Base-by-base conservation (phyloP, 805 yeast genomes). In the Yamadazyma sp. region DNA sequence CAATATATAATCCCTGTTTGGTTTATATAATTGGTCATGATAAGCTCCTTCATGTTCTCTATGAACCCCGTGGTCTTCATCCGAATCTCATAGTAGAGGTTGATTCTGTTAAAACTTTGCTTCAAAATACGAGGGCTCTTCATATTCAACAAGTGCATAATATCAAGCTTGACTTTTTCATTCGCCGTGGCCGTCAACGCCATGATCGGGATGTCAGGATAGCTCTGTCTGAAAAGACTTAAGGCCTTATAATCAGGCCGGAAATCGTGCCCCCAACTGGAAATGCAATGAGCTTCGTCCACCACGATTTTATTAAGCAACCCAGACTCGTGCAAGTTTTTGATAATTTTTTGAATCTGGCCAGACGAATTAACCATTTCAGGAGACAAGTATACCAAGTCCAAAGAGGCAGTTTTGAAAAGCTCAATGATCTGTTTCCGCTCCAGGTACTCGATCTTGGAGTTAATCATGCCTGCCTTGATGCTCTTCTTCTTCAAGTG, bases 241-340 rank as follows among this genome's bases (percentile, higher is more conserved):
- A 93, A 69, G 8, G 82, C 84, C 51, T 89, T 86, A 64, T 93
- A 93, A 59, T 93, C 98, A 0, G 98, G 97, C 36, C 99, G 72
- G 59, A 93, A 93, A 60, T 93, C 99, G 61, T 93, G 99, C 14
- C 99, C 99, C 99, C 99, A 93, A 8, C 95, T 84, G 36, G 96
- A 87, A 30, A 93, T 95, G 72, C 99, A 93, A 63, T 93, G 99
- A 0, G 99, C 99, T 56, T 88, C 99, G 63, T 93, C 99, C 30
- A 93, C 88, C 8, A 93, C 96, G 25, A 93, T 73, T 37, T 98
- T 70, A 0, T 97, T 95, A 24, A 93, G 64, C 49, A 67, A 64
- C 10, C 73, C 66, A 19, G 70, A 71, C 12, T 69, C 64, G 55
- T 84, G 70, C 6, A 93, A 64, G 34, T 61, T 68, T 8, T 70